Evolutionary conservation across 2,329 filamentous ascomycete genomes (phyloP), one percentile per base, ranked within the genome.

Genomic region (Zymoseptoria pseudotritici): DNA sequence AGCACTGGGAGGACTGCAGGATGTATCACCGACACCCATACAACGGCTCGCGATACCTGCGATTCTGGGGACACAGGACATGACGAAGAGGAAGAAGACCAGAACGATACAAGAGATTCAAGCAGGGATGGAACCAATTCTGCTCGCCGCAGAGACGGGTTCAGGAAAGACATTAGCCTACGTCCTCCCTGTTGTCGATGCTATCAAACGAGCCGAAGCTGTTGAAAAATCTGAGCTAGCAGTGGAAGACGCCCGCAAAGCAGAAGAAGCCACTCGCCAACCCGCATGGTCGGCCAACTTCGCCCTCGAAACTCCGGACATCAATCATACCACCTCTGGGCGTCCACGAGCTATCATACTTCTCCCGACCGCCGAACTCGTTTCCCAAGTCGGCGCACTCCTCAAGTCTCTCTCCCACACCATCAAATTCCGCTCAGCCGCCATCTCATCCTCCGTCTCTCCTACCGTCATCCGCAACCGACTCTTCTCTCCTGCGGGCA

Each of bases 91-190:
- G 58, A 63, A 55, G 57, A 62, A 55, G 64, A 60, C 61, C 52
- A 53, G 58, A 71, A 75, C 65, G n/a, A 69, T 67, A 51, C 66
- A 70, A 49, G 61, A 65, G 55, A 63, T 57, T 42, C 74, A 29
- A 72, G 75, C 54, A 64, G 72, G 63, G 58, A 81, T 83, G 69
- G 78, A 85, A 57, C 80, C 86, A 56, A 97, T 90, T 71, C 81
- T 99, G 11, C 80, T 99, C 55, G 94, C 94, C 3, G 94, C 94
- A 10, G 94, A 99, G 79, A 99, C 94, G 0, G 94, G 94, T 11
- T 97, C 94, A 0, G 94, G 94, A 61, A 99, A 99, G 79, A 99
- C 94, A 0, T 79, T 99, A 63, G 91, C 94, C 8, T 99, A 99
- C 71, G 79, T 97, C 4, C 76, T 97, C 4, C 95, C 94, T 0